Conservation (phyloP, 768 basidiomycete genomes). For the Macrolepiota fuliginosa region DNA sequence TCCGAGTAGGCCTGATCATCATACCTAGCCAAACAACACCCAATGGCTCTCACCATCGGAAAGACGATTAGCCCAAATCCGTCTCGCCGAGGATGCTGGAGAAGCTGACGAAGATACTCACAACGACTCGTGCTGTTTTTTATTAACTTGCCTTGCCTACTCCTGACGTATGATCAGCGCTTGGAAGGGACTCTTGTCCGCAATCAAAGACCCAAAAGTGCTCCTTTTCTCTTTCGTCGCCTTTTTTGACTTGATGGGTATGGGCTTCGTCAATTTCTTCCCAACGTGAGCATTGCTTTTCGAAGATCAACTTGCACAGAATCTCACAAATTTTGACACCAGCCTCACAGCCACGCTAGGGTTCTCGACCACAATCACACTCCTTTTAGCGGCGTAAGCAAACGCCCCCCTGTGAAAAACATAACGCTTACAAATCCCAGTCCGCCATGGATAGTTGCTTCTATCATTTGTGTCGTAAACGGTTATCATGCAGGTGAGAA, state of each 20-base stretch:
- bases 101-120: slow-evolving; percentile 63
- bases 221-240: slow-evolving; percentile 51
- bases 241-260: slow-evolving; percentile 47
- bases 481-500: slow-evolving; percentile 49
- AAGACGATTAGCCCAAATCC: slow-evolving; percentile 58
- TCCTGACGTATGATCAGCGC: slow-evolving; percentile 29
- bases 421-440: slow-evolving; percentile 25
- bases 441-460: slow-evolving; percentile 62
- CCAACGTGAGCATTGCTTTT: slow-evolving; percentile 34
- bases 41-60: slow-evolving; percentile 52
- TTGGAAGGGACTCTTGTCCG: slow-evolving; percentile 50
- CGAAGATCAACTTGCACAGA: background rate
- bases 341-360: slow-evolving; percentile 61
- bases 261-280: slow-evolving; percentile 64
- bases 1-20: background rate
- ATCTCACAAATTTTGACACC: background rate
- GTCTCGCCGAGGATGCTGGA: slow-evolving; percentile 66
- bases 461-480: slow-evolving; percentile 45
- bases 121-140: slow-evolving; percentile 48
- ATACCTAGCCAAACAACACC: slow-evolving; percentile 56
- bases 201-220: slow-evolving; percentile 54
- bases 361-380: slow-evolving; percentile 53
- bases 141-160: background rate
- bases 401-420: background rate
- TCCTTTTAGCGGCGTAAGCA: slow-evolving; percentile 60